Evolutionary conservation across 148 eudicot species (phyloP), one percentile per base, ranked within the genome.

Genomic region (Chenopodium suecicum): DNA sequence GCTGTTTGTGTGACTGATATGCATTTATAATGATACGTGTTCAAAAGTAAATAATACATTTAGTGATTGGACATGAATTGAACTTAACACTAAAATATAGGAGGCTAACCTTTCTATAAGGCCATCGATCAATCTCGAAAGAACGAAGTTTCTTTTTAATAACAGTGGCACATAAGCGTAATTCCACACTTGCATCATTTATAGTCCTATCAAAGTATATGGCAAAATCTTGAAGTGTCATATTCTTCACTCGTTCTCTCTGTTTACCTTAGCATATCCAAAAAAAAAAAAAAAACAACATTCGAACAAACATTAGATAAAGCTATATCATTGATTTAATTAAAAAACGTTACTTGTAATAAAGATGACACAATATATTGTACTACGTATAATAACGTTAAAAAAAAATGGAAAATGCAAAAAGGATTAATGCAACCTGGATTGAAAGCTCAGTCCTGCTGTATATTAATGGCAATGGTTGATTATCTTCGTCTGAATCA

Each of bases 81-180:
- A 76, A 23, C 2, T 17, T 9, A 62, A 46, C 0, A 0, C 2
- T 14, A 41, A 56, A 60, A 63, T n/a, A 32, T 1, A 46, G 1
- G 74, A 50, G 46, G 69, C 11, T 70, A 31, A 91, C 97, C 94
- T 90, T 89, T 83, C 90, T 79, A 70, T 85, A 86, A 20, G 94
- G 97, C 97, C 97, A 93, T 4, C 92, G 84, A 1, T 22, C 2
- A 4, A 93, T 56, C 0, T 87, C 85, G 66, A 70, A 41, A 5
- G 71, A 81, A 41, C 93, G 88, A 50, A 89, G 89, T 60, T 88
- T 83, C 62, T 83, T 89, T 82, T 90, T 91, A 6, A 93, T 50
- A 11, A 87, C 91, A 0, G 91, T 89, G 8, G 87, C 86, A 73
- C 90, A 87, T 13, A 93, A 13, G 0, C 47, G 62, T 70, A 90